Percentiles rank a stretch among this genome's conserved stretches.
Evolutionary conservation across 495 filamentous ascomycete genomes (phyloP).

Genomic region (Cercophora newfieldiana): DNA sequence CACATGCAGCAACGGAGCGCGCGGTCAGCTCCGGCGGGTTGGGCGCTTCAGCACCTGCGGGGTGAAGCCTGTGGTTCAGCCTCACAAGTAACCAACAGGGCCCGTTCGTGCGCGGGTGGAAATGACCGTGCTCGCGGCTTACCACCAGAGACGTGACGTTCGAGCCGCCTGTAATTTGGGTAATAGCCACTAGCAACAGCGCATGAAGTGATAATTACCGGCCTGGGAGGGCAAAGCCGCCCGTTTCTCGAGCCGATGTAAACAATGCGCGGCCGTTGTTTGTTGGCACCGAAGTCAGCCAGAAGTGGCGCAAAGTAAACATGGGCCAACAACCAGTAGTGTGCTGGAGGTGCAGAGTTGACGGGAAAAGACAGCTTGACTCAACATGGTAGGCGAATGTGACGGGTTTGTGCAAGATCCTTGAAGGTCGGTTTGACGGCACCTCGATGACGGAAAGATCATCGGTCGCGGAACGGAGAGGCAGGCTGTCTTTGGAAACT

Average conservation of each 20-base stretch:
- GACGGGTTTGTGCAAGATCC: slow-evolving; percentile 2
- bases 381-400: background rate
- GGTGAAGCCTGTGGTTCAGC: slow-evolving; percentile 8
- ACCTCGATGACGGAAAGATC: slow-evolving; percentile 13
- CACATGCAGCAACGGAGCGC: slow-evolving; percentile 9
- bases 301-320: background rate
- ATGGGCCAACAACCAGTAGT: background rate
- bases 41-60: slow-evolving; percentile 1
- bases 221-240: background rate
- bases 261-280: slow-evolving; percentile 15
- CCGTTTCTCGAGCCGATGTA: slow-evolving; percentile 13
- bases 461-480: slow-evolving; percentile 2
- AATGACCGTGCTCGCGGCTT: slow-evolving; percentile 23
- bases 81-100: background rate
- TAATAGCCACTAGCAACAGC: slow-evolving; percentile 28
- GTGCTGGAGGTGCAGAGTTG: background rate
- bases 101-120: slow-evolving; percentile 15
- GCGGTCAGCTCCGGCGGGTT: slow-evolving; percentile 6
- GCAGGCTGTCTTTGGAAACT: background rate
- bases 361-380: background rate
- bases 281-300: background rate
- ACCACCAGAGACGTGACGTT: slow-evolving; percentile 24
- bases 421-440: slow-evolving; percentile 2
- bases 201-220: slow-evolving; percentile 28
- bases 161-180: slow-evolving; percentile 29